Evolutionary conservation across 2,329 filamentous ascomycete genomes (phyloP).

Genomic region (Colletotrichum camelliae): DNA sequence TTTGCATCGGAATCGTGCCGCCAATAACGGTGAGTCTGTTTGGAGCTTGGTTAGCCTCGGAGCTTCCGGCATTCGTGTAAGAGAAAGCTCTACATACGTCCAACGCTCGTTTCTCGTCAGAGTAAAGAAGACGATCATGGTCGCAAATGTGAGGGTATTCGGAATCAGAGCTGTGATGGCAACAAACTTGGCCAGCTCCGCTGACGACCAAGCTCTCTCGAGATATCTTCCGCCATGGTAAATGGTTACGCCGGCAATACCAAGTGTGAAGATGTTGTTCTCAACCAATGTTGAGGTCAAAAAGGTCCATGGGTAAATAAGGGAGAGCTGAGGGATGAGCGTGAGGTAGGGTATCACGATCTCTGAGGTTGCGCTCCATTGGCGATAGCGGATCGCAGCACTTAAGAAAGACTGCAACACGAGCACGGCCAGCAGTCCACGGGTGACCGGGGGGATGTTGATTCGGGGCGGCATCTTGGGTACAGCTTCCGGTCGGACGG

Average conservation of each 20-base stretch:
- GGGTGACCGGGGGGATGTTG: constrained; percentile 91
- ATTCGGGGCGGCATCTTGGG: constrained; percentile 78
- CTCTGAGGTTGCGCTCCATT: constrained; percentile 67
- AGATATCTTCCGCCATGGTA: constrained; percentile 95
- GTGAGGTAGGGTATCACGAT: constrained; percentile 86
- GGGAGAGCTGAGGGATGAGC: constrained; percentile 81
- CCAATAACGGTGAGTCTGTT: constrained; percentile 81
- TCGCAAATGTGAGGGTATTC: constrained; percentile 75
- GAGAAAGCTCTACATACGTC: constrained; percentile 60
- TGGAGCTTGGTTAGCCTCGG: constrained; percentile 23
- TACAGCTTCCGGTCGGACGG: constrained; percentile 14
- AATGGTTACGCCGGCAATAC: constrained; percentile 77
- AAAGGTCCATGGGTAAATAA: constrained; percentile 94
- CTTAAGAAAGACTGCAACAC: constrained; percentile 82
- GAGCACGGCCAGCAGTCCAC: constrained; percentile 77
- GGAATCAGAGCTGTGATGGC: constrained; percentile 79
- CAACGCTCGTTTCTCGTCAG: constrained; percentile 70
- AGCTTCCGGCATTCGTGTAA: neutral
- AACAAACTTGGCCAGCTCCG: constrained; percentile 91
- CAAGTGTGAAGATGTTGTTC: constrained; percentile 87
- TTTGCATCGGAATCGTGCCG: constrained; percentile 88
- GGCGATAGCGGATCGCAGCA: constrained; percentile 75
- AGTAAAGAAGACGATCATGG: constrained; percentile 76
- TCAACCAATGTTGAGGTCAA: constrained; percentile 87
- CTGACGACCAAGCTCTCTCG: constrained; percentile 93